Base-by-base conservation (phyloP, 2,329 filamentous ascomycete genomes). In the Myrmaecium sp. region DNA sequence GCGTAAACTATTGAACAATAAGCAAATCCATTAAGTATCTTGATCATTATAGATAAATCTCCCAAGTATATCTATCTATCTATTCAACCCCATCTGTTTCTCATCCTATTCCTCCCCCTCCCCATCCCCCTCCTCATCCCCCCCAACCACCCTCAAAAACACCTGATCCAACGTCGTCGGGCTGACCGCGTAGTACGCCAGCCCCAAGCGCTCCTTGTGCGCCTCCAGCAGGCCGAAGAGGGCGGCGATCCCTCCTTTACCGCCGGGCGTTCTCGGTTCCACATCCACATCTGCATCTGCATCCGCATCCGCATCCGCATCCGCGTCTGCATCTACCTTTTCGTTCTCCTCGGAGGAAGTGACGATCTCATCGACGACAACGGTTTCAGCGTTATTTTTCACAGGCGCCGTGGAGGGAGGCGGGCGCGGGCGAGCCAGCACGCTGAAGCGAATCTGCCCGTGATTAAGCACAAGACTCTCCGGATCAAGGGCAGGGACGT, bases 111-210 rank as follows among this genome's bases (percentile, higher is more conserved):
- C 14, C 16, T 33, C 35, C 20, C 20, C 35, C 14, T 33, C 36
- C 22, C 47, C 47, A 18, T 52, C 49, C 54, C 86, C 83, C 47
- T 91, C 81, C 36, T 73, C 60, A 47, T 91, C 77, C 49, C 72
- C 67, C 2, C 74, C 74, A 0, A 93, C 82, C 44, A 94, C 89
- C 14, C 66, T 66, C 47, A 94, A 52, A 51, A 94, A 94, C 0
- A 94, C 83, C 51, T 93, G 80, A 45, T 94, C 84, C 21, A 94
- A 55, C 10, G 81, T 91, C 11, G 82, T 89, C 14, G 81, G 80
- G 31, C 70, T 78, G 36, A 93, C 81, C 26, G 76, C 82, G 51
- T 86, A 94, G 49, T 91, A 81, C 46, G 81, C 75, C 25, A 93
- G 64, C 0, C 78, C 78, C 15, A 93, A 50, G 4, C 54, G 50